phyloP scores from a whole-genome alignment of 169 alveolate genomes.

The Eimeria sp. region DNA sequence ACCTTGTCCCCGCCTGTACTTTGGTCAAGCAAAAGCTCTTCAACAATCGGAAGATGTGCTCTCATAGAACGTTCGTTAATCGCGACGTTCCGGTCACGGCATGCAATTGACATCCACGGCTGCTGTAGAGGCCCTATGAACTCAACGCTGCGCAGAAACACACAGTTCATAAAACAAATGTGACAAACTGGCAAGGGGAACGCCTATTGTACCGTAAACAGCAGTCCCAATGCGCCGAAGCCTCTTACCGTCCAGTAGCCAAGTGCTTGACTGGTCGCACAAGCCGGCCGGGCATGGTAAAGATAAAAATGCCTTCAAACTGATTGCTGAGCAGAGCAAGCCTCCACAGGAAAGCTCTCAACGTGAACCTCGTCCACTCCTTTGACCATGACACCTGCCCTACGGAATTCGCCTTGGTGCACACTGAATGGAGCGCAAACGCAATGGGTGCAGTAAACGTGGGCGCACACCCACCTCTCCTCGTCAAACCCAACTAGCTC shows the following conservation, averaged over 20 bases:
- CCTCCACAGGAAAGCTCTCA: neutral
- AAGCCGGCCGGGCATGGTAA: slow-evolving; percentile 98
- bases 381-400: neutral
- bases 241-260: slow-evolving; percentile 84
- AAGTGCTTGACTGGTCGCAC: slow-evolving; percentile 98
- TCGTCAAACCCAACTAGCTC: slow-evolving; percentile 82
- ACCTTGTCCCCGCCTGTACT: neutral
- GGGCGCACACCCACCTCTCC: slow-evolving; percentile 35
- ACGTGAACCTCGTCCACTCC: neutral
- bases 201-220: neutral
- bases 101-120: slow-evolving; percentile 87
- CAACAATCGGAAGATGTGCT: slow-evolving; percentile 56
- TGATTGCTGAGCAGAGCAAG: slow-evolving; percentile 45
- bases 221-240: neutral
- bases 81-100: slow-evolving; percentile 75
- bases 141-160: slow-evolving; percentile 90
- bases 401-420: neutral
- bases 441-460: neutral
- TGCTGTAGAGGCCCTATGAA: slow-evolving; percentile 99
- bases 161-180: neutral
- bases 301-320: slow-evolving; percentile 96
- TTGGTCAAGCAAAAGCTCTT: slow-evolving; percentile 46
- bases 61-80: slow-evolving; percentile 53
- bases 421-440: neutral
- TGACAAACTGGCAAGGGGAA: neutral